Evolutionary conservation across 768 basidiomycete species (phyloP), one percentile per base, ranked within the genome.

Genomic region (Cystobasidium ongulense): DNA sequence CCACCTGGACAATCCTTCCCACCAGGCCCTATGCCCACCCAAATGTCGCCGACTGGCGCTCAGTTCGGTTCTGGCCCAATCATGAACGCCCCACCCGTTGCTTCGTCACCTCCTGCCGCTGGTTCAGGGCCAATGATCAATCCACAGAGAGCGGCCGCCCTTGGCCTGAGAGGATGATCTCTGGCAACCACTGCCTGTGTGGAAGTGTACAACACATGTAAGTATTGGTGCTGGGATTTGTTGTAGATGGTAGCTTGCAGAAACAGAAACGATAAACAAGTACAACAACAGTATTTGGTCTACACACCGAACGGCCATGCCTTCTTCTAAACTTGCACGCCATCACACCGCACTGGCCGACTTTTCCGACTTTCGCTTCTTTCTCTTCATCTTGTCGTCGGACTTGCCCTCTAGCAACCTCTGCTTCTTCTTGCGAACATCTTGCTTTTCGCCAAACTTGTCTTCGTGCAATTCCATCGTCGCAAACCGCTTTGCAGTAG

Each of bases 401-500:
- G 68, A 27, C 53, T 36, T 75, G 43, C 33, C 72, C 21, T 74
- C 43, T 15, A 72, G 27, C 61, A 61, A 29, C 29, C 27, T n/a
- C 36, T 31, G 43, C 73, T 79, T 78, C 74, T 77, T 77, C 43
- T 57, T 85, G 79, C 93, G 87, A 43, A 91, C 88, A 81, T 89
- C 88, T 81, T 95, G 91, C 67, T 92, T 85, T 80, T 88, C 86
- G 25, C 93, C 95, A 82, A 96, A 96, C 75, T 89, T 86, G 21
- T 91, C 89, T 76, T 92, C 90, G 76, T 93, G 88, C 73, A 97
- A 82, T 81, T 92, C 74, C 52, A 72, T 81, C 52, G 88, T 91
- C 0, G 96, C 95, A 57, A 95, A 82, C 33, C 96, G 86, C 81
- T 96, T 93, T 1, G 94, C 95, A 0, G 89, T 90, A 10, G 90